Evolutionary conservation across 148 eudicot species (phyloP), one percentile per base, ranked within the genome.

Genomic region (Hydrangea macrophylla): DNA sequence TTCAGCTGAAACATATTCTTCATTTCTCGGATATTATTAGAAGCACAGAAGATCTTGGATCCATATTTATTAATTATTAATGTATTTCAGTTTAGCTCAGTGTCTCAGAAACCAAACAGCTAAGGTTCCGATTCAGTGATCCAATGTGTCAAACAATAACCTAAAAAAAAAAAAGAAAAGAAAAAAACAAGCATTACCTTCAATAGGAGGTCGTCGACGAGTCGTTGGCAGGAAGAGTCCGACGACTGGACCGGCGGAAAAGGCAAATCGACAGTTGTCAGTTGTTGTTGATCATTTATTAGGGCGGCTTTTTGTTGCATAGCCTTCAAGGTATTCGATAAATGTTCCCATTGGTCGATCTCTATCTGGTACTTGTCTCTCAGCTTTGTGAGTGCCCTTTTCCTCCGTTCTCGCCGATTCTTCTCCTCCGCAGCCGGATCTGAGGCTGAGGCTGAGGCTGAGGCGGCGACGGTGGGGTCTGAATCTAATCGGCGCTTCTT

Each of bases 301-400:
- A n/a, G n/a, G n/a, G n/a, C 58, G 54, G 80, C 37, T 22, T 67
- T 75, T 15, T 64, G 39, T 51, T 82, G 70, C 67, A 81, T 73
- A 25, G 79, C 68, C 54, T 58, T 69, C 76, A 88, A 80, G 68
- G 83, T 77, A 84, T 83, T 88, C 42, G 92, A 84, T 53, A 92
- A 72, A 74, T 68, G 77, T 58, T 86, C 92, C 96, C 98, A 90
- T 1, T 64, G 80, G 59, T 25, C 58, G 28, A 89, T 81, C 73
- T 92, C 98, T 4, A 50, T 74, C 35, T 61, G 40, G 58, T 86
- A 88, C 73, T 67, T 85, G 0, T 80, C 79, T 65, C 71, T 92
- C 17, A 92, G 54, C 50, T 81, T 79, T 20, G 68, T 37, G 6
- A 92, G 78, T 1, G 81, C 79, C 31, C 33, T 75, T 24, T 59